Base-by-base conservation (phyloP, 495 filamentous ascomycete species). In the Annulohypoxylon maeteangense region DNA sequence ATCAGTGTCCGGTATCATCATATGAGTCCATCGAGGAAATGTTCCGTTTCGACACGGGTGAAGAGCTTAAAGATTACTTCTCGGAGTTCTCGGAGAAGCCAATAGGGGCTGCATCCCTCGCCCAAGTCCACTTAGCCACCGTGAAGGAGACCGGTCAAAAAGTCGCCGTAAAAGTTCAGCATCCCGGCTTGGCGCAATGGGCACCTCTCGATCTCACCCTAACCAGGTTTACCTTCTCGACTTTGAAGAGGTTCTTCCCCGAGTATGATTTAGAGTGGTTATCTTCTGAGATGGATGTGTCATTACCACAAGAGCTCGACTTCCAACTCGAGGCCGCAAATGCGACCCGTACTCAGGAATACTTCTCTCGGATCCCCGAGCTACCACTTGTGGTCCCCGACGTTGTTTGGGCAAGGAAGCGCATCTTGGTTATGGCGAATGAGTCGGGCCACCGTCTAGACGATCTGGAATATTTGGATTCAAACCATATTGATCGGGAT, bases 121-220 rank as follows among this genome's bases (percentile, higher is more conserved):
- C 96, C 2, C 95, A 99, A 78, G 95, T 99, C 14, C 95, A 99
- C 74, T 81, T 93, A 18, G 95, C 95, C n/a, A 93, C 87, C 10
- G 81, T 97, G 34, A 93, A 88, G 76, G 92, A 90, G 74, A 93
- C 89, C 16, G 94, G 93, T 7, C 89, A 92, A 80, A 91, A 90
- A 70, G 96, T 98, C n/a, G 96, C 96, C 1, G 96, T 99, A 66
- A 99, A 99, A 80, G 90, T 98, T 14, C 96, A 99, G 74, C 96
- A 99, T 81, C 96, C 96, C 16, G 84, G 87, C 18, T 81, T 99
- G 71, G 91, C 93, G 40, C 91, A 97, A 83, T 99, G 94, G 94
- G 90, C 92, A 8, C 92, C 91, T 14, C 80, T 99, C 20, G 96
- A 99, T 77, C 85, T 98, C 67, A 88, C 89, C 0, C 84, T 98